Evolutionary conservation across 768 basidiomycete species (phyloP).

Genomic region (Vishniacozyma victoriae): DNA sequence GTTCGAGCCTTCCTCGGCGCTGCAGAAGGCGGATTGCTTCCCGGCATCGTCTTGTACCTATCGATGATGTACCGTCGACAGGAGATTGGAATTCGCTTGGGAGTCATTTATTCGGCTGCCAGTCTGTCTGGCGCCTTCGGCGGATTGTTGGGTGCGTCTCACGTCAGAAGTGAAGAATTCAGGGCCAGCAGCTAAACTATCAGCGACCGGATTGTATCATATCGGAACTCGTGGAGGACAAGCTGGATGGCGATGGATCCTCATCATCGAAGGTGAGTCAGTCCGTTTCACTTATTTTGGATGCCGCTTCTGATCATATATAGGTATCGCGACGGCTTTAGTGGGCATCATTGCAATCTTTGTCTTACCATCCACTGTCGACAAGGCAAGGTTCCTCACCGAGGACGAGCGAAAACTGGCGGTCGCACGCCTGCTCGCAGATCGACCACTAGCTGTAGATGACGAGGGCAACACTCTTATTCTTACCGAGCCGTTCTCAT

Average conservation of each 20-base stretch:
- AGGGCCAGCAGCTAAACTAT: background rate
- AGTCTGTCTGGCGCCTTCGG: slow-evolving; percentile 20
- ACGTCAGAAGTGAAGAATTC: background rate
- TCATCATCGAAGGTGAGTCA: slow-evolving; percentile 32
- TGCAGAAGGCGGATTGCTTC: slow-evolving; percentile 32
- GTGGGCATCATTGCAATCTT: slow-evolving; percentile 21
- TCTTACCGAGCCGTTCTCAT: slow-evolving; percentile 16
- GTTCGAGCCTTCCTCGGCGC: slow-evolving; percentile 30
- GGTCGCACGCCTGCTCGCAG: slow-evolving; percentile 8
- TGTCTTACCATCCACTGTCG: slow-evolving; percentile 23
- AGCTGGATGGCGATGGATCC: slow-evolving; percentile 33
- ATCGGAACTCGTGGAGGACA: slow-evolving; percentile 12
- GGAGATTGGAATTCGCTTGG: slow-evolving; percentile 30
- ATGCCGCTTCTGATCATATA: background rate
- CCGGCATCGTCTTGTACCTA: slow-evolving; percentile 31
- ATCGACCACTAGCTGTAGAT: slow-evolving; percentile 11
- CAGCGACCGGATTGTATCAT: slow-evolving; percentile 20
- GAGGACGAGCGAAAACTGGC: slow-evolving; percentile 20
- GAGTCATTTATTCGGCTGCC: slow-evolving; percentile 27
- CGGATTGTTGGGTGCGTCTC: slow-evolving; percentile 8
- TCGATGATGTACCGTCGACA: slow-evolving; percentile 27
- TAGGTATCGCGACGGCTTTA: slow-evolving; percentile 16
- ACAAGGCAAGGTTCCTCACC: slow-evolving; percentile 26
- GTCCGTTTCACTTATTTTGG: background rate
- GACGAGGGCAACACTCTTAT: slow-evolving; percentile 8